phyloP scores from a whole-genome alignment of 2,329 filamentous ascomycete genomes.

The Arthroderma sp. region DNA sequence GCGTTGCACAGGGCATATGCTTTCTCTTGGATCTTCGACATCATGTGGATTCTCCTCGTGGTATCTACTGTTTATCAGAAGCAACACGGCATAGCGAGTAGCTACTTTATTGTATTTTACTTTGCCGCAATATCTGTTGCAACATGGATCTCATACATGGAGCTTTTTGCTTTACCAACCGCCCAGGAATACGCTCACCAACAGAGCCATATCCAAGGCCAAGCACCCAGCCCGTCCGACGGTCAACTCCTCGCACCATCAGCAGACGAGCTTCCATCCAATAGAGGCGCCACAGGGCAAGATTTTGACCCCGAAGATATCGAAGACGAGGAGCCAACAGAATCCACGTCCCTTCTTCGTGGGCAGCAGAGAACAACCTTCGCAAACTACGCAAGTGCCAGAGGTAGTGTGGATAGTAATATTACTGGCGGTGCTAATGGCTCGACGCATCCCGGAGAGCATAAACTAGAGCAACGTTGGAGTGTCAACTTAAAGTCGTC shows the following conservation, averaged over 20 bases:
- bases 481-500: constrained; percentile 65
- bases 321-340: constrained; percentile 36
- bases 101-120: constrained; percentile 73
- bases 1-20: constrained; percentile 73
- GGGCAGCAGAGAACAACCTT: constrained; percentile 43
- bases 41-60: constrained; percentile 63
- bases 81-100: constrained; percentile 57
- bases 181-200: constrained; percentile 58
- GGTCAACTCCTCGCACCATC: constrained; percentile 34
- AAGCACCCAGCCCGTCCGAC: constrained; percentile 21
- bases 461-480: constrained; percentile 72
- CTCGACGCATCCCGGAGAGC: constrained; percentile 34
- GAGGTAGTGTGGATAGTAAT: constrained; percentile 20
- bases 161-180: constrained; percentile 62
- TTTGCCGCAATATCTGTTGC: constrained; percentile 64
- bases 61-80: constrained; percentile 63
- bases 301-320: constrained; percentile 22
- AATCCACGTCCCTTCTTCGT: constrained; percentile 46
- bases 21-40: constrained; percentile 69
- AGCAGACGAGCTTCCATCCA: constrained; percentile 27
- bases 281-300: constrained; percentile 10
- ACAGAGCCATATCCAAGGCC: constrained; percentile 33
- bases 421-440: constrained; percentile 19
- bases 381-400: constrained; percentile 38
- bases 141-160: constrained; percentile 61